These are phyloP conservation scores for Corylus americana DNA, from an alignment of 306 rosid genomes.

Conservation along the genomic window DNA sequence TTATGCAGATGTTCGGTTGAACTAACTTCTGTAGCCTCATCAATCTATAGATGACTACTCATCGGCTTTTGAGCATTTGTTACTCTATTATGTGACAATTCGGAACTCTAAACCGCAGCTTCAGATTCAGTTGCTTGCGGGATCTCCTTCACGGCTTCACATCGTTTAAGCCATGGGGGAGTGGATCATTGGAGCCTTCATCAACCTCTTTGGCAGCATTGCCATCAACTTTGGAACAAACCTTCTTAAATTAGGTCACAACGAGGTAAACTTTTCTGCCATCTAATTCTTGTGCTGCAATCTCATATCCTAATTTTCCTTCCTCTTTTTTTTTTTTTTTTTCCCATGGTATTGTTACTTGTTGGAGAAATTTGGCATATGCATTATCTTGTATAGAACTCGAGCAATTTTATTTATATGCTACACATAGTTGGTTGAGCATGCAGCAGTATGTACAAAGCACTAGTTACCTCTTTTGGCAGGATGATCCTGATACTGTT, in stretches of 20 bases:
- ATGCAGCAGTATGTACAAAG: neutral
- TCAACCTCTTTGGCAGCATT: conserved; percentile 95
- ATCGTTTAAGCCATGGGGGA: conserved; percentile 74
- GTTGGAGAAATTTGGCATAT: neutral
- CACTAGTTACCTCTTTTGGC: conserved; percentile 2
- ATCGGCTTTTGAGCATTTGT: conserved; percentile 5
- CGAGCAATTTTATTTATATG: neutral
- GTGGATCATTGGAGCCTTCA: conserved; percentile 98
- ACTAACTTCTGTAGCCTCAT: conserved; percentile 16
- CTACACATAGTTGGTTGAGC: conserved; percentile 6
- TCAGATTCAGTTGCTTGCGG: conserved; percentile 47
- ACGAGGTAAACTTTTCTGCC: conserved; percentile 57
- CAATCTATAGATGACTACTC: conserved; percentile 24
- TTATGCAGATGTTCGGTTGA: neutral
- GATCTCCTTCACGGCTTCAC: conserved; percentile 37
- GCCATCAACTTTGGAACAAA: conserved; percentile 96
- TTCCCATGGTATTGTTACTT: neutral
- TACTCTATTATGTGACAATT: conserved; percentile 14
- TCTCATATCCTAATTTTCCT: neutral
- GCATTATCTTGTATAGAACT: neutral
- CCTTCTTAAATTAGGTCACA: conserved; percentile 94
- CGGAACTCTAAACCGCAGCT: conserved; percentile 26
- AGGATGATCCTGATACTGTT: neutral
- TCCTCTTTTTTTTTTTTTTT: neutral
- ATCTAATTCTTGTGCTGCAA: neutral